Evolutionary conservation across 495 filamentous ascomycete species (phyloP).

Genomic region (Penicillium desertorum): DNA sequence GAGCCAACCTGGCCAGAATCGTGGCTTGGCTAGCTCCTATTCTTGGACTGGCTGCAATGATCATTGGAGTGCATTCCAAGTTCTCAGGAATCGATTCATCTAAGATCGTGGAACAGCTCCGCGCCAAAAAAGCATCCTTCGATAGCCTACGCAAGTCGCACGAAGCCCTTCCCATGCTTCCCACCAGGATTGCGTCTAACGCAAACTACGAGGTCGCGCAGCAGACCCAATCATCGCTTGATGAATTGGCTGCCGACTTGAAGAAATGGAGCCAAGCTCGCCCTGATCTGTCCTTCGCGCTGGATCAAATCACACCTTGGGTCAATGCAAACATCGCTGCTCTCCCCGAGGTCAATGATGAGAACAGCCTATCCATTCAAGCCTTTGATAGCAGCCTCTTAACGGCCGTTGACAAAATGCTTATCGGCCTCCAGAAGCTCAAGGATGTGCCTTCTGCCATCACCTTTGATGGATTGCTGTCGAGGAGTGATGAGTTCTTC

Average conservation of each 20-base stretch:
- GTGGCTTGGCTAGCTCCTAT: conserved; percentile 54
- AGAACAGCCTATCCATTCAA: conserved; percentile 28
- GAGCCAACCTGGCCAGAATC: conserved; percentile 23
- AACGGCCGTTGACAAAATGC: conserved; percentile 60
- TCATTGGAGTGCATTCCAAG: conserved; percentile 60
- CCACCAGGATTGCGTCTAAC: conserved; percentile 51
- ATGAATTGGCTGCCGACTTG: conserved; percentile 46
- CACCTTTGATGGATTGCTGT: conserved; percentile 63
- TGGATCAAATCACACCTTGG: conserved; percentile 60
- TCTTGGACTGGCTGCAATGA: conserved; percentile 40
- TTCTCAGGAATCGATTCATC: conserved; percentile 53
- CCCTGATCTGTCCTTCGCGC: conserved; percentile 61
- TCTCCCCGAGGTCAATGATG: conserved; percentile 12
- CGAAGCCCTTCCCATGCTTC: conserved; percentile 53
- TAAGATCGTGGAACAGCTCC: conserved; percentile 42
- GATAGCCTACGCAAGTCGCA: conserved; percentile 38
- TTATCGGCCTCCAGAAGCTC: conserved; percentile 72
- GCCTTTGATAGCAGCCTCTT: conserved; percentile 59
- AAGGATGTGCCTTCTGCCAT: conserved; percentile 56
- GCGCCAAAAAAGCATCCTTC: conserved; percentile 51
- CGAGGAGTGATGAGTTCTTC: conserved; percentile 58
- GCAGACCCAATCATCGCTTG: conserved; percentile 45
- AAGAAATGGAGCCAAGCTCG: conserved; percentile 41
- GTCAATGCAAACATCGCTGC: conserved; percentile 23
- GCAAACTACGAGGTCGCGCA: conserved; percentile 42